Evolutionary conservation across 2,329 filamentous ascomycete species (phyloP).

Genomic region (Ophiostoma perfectum): DNA sequence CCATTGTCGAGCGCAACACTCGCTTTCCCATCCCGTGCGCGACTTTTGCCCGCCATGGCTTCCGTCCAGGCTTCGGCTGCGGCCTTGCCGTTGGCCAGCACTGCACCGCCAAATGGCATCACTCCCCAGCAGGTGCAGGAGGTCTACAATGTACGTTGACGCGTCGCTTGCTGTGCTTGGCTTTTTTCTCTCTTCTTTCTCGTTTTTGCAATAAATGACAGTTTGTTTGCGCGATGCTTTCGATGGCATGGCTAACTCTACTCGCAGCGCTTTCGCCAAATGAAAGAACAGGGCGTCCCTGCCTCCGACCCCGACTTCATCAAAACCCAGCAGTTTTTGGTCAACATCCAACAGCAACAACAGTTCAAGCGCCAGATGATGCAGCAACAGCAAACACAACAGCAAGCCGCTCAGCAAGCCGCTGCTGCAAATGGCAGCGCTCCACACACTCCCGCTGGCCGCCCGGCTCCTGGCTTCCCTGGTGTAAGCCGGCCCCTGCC

Average conservation of each 20-base stretch:
- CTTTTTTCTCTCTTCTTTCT: not conserved
- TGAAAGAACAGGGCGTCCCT: slow-evolving; percentile 79
- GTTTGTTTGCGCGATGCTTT: too few relatives aligned
- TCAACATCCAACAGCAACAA: slow-evolving; percentile 50
- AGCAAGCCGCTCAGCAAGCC: slow-evolving; percentile 30
- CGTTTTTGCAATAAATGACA: not conserved
- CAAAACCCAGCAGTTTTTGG: slow-evolving; percentile 71
- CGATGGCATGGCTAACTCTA: not conserved
- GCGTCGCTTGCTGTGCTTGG: not conserved
- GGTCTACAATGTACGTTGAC: slow-evolving; percentile 40
- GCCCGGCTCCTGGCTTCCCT: slow-evolving; percentile 33
- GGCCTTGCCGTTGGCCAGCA: slow-evolving; percentile 59
- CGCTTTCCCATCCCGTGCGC: slow-evolving; percentile 13
- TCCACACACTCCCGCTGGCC: slow-evolving; percentile 32
- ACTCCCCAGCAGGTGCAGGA: slow-evolving; percentile 75
- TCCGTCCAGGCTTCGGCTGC: slow-evolving; percentile 67
- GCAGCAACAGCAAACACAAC: slow-evolving; percentile 37
- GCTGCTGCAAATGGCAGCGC: slow-evolving; percentile 45
- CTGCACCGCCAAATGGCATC: slow-evolving; percentile 59
- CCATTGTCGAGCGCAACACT: slow-evolving; percentile 28
- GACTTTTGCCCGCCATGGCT: slow-evolving; percentile 55
- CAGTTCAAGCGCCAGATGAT: slow-evolving; percentile 31
- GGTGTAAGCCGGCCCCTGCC: slow-evolving; percentile 21
- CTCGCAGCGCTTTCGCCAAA: slow-evolving; percentile 73
- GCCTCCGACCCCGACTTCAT: slow-evolving; percentile 80